A percentile compares a stretch with the other conserved stretches of the same genome.
Evolutionary conservation across 2,329 filamentous ascomycete species (phyloP).

Genomic region (Xylaria arbuscula): DNA sequence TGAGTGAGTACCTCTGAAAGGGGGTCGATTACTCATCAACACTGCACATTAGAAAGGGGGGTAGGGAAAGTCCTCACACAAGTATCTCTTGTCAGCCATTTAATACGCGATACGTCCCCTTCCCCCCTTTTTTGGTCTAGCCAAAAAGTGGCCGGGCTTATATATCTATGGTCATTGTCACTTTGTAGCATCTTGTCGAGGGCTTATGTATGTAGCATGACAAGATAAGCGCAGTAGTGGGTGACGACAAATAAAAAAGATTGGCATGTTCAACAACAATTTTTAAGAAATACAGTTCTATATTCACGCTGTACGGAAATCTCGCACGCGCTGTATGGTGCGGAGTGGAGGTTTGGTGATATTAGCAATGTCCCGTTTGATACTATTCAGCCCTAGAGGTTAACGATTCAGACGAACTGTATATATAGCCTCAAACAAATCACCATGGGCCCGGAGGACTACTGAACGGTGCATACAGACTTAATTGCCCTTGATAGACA

Average conservation of each 20-base stretch:
- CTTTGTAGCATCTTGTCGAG: not conserved
- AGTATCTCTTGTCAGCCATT: constrained; percentile 1
- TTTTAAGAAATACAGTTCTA: too few relatives aligned
- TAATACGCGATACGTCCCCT: not conserved
- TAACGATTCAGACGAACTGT: too few relatives aligned
- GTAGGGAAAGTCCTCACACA: not conserved
- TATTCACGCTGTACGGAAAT: too few relatives aligned
- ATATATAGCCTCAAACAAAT: too few relatives aligned
- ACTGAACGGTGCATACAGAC: too few relatives aligned
- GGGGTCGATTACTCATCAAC: constrained; percentile 3
- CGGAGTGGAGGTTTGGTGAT: too few relatives aligned
- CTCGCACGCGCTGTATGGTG: too few relatives aligned
- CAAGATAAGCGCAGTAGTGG: not conserved
- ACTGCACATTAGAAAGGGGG: not conserved
- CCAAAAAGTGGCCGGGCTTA: not conserved
- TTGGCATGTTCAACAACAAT: too few relatives aligned
- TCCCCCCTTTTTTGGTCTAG: not conserved
- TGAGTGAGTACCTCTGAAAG: constrained; percentile 62
- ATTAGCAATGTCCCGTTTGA: too few relatives aligned
- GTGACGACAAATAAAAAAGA: not conserved
- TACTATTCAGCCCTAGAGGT: too few relatives aligned
- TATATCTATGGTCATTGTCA: constrained; percentile 8
- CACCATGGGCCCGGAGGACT: too few relatives aligned
- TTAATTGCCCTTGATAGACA: too few relatives aligned
- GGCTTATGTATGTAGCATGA: not conserved